These are phyloP conservation scores for Tetracladium maxilliforme DNA, from an alignment of 2,329 filamentous ascomycete genomes.

Conservation along the genomic window DNA sequence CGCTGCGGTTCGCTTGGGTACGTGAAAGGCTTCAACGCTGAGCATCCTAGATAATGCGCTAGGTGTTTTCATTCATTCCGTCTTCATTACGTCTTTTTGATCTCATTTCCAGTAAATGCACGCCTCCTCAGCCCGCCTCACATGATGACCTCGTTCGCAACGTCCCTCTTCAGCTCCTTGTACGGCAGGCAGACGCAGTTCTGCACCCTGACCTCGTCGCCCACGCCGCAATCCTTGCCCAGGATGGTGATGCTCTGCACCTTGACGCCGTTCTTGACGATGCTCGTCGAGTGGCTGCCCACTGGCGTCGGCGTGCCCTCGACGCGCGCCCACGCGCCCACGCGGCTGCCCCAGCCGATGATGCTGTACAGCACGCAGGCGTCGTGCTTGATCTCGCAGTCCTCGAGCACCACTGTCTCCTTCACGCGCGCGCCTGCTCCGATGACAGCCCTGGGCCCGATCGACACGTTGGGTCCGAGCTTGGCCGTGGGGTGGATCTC, in stretches of 20 bases:
- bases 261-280: constrained; percentile 96
- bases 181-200: constrained; percentile 96
- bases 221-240: constrained; percentile 89
- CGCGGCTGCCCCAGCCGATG: constrained; percentile 89
- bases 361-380: constrained; percentile 92
- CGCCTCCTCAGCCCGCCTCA: constrained; percentile 25
- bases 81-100: constrained; percentile 28
- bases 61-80: too few species aligned
- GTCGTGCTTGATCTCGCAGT: constrained; percentile 91
- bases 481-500: constrained; percentile 89
- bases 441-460: constrained; percentile 75
- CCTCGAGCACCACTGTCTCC: constrained; percentile 91
- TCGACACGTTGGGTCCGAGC: constrained; percentile 90
- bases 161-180: constrained; percentile 95
- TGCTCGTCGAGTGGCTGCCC: constrained; percentile 80
- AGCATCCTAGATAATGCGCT: too few species aligned
- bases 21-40: too few species aligned
- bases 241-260: constrained; percentile 97
- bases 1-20: too few species aligned
- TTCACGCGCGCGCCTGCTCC: constrained; percentile 85
- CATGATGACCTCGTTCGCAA: constrained; percentile 85
- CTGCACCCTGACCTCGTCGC: constrained; percentile 88
- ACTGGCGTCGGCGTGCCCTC: constrained; percentile 86
- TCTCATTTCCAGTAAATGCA: constrained; percentile 27
- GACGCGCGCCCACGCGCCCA: constrained; percentile 96